A percentile compares a stretch with the other conserved stretches of the same genome.
phyloP scores from a whole-genome alignment of 441 rosid genomes.

The Euphorbia celastroides region DNA sequence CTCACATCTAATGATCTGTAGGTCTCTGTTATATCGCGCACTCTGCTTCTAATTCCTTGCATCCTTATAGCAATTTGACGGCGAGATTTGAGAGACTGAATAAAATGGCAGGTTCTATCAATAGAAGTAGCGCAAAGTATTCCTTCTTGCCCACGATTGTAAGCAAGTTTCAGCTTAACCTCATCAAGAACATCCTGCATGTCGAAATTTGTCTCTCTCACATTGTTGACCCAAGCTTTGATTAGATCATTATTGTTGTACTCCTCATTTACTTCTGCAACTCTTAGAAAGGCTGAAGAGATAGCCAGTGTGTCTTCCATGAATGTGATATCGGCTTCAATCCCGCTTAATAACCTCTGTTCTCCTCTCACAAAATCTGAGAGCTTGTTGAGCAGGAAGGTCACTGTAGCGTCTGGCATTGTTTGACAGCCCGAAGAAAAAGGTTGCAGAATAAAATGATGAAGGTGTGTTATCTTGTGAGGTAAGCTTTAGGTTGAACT shows the following conservation, averaged over 20 bases:
- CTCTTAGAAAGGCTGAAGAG: slow-evolving; percentile 35
- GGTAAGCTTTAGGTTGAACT: neutral
- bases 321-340: slow-evolving; percentile 26
- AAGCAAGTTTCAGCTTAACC: neutral
- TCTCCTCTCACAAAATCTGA: slow-evolving; percentile 27
- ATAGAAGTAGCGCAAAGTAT: neutral
- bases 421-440: neutral
- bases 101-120: neutral
- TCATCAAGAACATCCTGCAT: slow-evolving; percentile 36
- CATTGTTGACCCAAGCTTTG: slow-evolving; percentile 38
- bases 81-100: neutral
- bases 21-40: neutral
- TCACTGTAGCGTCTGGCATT: slow-evolving; percentile 21
- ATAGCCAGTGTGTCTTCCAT: slow-evolving; percentile 33
- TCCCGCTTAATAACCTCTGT: slow-evolving; percentile 16
- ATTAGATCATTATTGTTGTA: slow-evolving; percentile 21
- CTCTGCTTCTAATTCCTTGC: neutral
- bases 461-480: neutral
- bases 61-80: neutral
- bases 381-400: slow-evolving; percentile 18
- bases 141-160: neutral
- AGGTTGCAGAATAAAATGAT: neutral
- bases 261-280: slow-evolving; percentile 34
- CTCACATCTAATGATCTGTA: neutral
- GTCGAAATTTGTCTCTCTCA: slow-evolving; percentile 36